phyloP scores from a whole-genome alignment of 1,284 basidiomycete species.

The Cutaneotrichosporon mucoides region DNA sequence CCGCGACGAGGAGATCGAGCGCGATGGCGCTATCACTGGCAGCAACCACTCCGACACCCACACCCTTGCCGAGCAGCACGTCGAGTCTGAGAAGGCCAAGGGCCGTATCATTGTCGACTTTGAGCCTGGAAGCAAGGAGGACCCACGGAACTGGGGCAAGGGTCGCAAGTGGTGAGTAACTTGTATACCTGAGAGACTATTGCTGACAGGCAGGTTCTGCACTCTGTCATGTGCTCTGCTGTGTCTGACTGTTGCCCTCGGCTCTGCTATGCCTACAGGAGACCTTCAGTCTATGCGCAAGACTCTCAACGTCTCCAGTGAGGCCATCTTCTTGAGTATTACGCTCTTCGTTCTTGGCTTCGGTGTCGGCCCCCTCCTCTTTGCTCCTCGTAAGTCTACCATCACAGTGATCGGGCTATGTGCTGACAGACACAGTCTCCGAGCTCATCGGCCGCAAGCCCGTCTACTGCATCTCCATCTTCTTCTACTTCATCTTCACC shows the following conservation, averaged over 20 bases:
- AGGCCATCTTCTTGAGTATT: slow-evolving; percentile 48
- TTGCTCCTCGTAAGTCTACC: slow-evolving; percentile 32
- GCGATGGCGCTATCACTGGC: slow-evolving; percentile 2
- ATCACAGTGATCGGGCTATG: too few species aligned
- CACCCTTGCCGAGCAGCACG: slow-evolving; percentile 1
- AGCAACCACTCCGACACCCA: slow-evolving; percentile 5
- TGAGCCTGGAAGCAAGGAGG: slow-evolving; percentile 27
- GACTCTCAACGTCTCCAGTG: slow-evolving; percentile 46
- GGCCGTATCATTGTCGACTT: slow-evolving; percentile 32
- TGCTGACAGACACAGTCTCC: slow-evolving; percentile 21
- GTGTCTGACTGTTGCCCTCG: slow-evolving; percentile 46
- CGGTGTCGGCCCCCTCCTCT: slow-evolving; percentile 48
- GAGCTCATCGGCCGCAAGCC: slow-evolving; percentile 47
- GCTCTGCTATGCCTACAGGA: slow-evolving; percentile 51
- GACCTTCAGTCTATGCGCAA: slow-evolving; percentile 41
- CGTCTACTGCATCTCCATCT: slow-evolving; percentile 48
- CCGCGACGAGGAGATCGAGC: slow-evolving; percentile 27
- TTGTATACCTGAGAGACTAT: background rate
- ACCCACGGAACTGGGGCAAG: slow-evolving; percentile 35
- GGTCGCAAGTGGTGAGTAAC: slow-evolving; percentile 34
- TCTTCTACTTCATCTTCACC: slow-evolving; percentile 51
- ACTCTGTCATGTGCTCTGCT: slow-evolving; percentile 31
- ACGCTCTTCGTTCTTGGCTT: slow-evolving; percentile 54
- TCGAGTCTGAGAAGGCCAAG: slow-evolving; percentile 16
- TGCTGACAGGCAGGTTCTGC: slow-evolving; percentile 22